phyloP scores from a whole-genome alignment of 441 rosid species.

The Syzygium malaccense region DNA sequence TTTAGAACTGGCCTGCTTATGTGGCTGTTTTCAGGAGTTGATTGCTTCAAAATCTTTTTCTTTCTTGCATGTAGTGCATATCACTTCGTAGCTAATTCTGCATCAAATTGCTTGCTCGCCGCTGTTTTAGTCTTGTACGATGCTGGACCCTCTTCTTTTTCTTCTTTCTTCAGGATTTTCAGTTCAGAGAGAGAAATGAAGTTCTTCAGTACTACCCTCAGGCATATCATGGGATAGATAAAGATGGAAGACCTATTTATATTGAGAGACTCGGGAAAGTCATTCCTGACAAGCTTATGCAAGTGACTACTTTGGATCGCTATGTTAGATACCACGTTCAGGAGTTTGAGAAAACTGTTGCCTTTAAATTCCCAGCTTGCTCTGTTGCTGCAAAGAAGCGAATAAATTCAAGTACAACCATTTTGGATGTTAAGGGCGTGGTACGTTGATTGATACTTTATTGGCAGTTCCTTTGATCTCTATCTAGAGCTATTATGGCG shows the following conservation, averaged over 20 bases:
- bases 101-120: not conserved
- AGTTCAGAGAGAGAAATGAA: constrained; percentile 3
- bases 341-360: constrained; percentile 12
- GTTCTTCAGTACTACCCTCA: constrained; percentile 14
- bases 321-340: constrained; percentile 10
- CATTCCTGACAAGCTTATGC: constrained; percentile 5
- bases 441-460: not conserved
- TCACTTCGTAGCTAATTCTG: not conserved
- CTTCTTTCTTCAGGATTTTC: constrained; percentile 6
- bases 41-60: not conserved
- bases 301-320: constrained; percentile 16
- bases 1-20: not conserved
- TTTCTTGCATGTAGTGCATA: not conserved
- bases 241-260: constrained; percentile 10
- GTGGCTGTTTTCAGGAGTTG: not conserved
- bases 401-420: constrained; percentile 10
- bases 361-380: constrained; percentile 11
- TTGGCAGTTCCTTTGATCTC: not conserved
- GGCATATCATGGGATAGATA: constrained; percentile 13
- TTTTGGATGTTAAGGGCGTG: constrained; percentile 14
- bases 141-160: not conserved
- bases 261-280: constrained; percentile 10
- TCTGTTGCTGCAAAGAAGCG: constrained; percentile 8
- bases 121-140: not conserved
- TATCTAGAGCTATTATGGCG: not conserved